Conservation (phyloP, 371 early-diverging fungal genomes). For the Parasitella parasitica region DNA sequence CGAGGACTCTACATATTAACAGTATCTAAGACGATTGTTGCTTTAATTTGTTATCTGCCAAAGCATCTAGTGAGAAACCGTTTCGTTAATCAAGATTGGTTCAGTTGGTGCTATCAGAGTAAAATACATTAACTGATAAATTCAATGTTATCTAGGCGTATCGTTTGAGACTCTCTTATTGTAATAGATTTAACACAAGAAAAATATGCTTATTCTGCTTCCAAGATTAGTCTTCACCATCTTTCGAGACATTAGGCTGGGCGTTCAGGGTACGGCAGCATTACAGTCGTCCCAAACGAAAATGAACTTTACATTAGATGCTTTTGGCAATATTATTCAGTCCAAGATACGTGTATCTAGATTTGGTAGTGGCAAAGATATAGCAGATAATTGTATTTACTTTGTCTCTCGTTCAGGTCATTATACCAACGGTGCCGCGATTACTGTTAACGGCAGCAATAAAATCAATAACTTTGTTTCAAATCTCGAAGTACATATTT, state of each 20-base stretch:
- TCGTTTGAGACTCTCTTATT: too few species aligned
- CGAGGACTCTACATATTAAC: background rate
- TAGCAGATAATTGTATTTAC: conserved; percentile 83
- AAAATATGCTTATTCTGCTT: conserved; percentile 75
- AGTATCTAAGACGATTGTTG: conserved; percentile 35
- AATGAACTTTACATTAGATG: conserved; percentile 71
- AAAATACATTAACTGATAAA: background rate
- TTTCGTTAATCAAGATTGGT: conserved; percentile 62
- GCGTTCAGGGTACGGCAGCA: conserved; percentile 56
- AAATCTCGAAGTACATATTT: background rate
- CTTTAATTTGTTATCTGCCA: conserved; percentile 69
- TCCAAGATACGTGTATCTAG: conserved; percentile 67
- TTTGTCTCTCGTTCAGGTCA: conserved; percentile 77
- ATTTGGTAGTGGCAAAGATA: conserved; percentile 79
- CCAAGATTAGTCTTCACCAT: conserved; percentile 80
- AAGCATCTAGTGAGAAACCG: conserved; percentile 44
- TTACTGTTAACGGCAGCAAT: conserved; percentile 84
- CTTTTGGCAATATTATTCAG: conserved; percentile 57
- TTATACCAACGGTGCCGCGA: conserved; percentile 80
- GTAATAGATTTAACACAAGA: too few species aligned
- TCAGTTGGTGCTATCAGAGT: conserved; percentile 71
- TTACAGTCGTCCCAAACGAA: conserved; percentile 84
- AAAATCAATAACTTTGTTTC: conserved; percentile 1
- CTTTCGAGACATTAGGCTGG: conserved; percentile 65
- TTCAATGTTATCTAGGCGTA: conserved; percentile 29